Base-by-base conservation (phyloP, 163 green algal genomes). In the Smithsoniella earleae region DNA sequence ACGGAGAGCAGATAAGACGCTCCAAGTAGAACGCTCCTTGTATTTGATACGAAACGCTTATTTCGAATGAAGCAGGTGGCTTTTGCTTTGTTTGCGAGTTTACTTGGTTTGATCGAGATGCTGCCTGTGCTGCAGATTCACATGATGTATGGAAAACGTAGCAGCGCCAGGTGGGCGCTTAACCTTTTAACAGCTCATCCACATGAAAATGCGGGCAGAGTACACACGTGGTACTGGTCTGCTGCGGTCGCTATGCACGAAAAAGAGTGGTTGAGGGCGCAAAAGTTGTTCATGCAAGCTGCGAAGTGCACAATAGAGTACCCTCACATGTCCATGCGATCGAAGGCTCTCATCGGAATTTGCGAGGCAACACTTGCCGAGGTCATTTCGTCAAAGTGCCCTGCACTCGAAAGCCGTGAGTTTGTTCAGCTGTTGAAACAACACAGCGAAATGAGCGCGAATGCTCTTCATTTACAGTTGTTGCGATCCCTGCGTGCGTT, bases 151-250 rank as follows among this genome's bases (percentile, higher is more conserved):
- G 25, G 25, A n/a, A 69, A 69, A n/a, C 58, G 18, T 3, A 16
- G 30, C 28, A 25, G n/a, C n/a, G 58, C 58, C n/a, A 33, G 34
- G n/a, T 30, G 31, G 25, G 58, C 58, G 27, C 58, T 69, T 31
- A 69, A 16, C 25, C 58, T 43, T 30, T 31, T 69, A 5, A 36
- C 58, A 3, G 31, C n/a, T 6, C 20, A 33, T 30, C 58, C 58
- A 33, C 31, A 69, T 34, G 58, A 69, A n/a, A 33, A 69, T 30
- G 34, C 34, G 5, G 25, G 58, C n/a, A 30, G 43, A n/a, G 58
- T 69, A 18, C 58, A 69, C 58, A 69, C 34, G 16, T 69, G 58
- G 58, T 69, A 69, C 58, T 69, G 58, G 58, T 30, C 27, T 30
- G 58, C 27, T n/a, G 58, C 58, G 25, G 58, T 69, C 5, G 58